These are phyloP conservation scores for Zygosaccharomyces siamensis DNA, from an alignment of 805 yeast species.

Conservation along the genomic window DNA sequence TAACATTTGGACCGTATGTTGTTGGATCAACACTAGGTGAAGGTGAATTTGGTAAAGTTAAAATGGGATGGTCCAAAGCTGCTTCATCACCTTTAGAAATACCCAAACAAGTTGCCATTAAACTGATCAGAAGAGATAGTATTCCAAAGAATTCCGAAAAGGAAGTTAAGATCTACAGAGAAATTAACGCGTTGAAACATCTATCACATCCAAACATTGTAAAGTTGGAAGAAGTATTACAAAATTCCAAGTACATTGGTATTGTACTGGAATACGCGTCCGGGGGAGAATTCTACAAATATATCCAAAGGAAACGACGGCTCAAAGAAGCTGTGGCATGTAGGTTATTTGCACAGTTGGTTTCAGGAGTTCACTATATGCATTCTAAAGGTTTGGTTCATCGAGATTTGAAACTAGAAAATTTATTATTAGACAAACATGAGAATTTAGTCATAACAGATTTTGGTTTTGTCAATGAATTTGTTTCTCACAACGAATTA, in stretches of 20 bases:
- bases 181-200: constrained; percentile 82
- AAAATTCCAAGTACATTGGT: constrained; percentile 91
- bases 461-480: constrained; percentile 93
- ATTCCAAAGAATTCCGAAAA: constrained; percentile 82
- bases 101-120: constrained; percentile 87
- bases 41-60: constrained; percentile 98
- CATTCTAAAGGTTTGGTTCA: constrained; percentile 89
- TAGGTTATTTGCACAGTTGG: constrained; percentile 83
- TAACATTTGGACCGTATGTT: constrained; percentile 83
- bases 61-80: constrained; percentile 91
- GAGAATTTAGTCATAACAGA: constrained; percentile 83
- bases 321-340: constrained; percentile 85
- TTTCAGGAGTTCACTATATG: constrained; percentile 92
- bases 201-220: constrained; percentile 93
- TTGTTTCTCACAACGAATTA: constrained; percentile 50
- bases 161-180: constrained; percentile 86
- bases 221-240: constrained; percentile 83
- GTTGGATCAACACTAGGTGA: constrained; percentile 94
- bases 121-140: constrained; percentile 81
- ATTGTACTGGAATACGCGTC: constrained; percentile 95
- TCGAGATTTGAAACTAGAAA: constrained; percentile 86
- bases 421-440: constrained; percentile 76
- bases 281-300: constrained; percentile 95
- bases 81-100: constrained; percentile 29
- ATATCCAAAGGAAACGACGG: constrained; percentile 79